phyloP scores from a whole-genome alignment of 257 asterid genomes.

The Penstemon eatonii region DNA sequence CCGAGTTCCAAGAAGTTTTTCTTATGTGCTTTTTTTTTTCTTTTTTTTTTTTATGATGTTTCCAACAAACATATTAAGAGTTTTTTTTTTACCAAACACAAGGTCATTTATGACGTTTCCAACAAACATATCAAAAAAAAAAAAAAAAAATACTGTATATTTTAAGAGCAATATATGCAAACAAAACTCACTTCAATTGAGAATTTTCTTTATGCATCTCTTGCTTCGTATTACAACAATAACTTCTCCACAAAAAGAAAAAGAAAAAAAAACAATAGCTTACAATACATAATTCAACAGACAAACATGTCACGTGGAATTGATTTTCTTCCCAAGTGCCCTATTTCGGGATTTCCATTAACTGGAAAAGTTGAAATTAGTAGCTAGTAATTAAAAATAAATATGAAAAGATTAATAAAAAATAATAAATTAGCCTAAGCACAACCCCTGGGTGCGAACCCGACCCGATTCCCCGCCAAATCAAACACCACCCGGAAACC shows the following conservation, averaged over 20 bases:
- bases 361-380: background rate
- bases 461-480: slow-evolving; percentile 54
- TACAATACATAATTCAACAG: slow-evolving; percentile 13
- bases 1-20: too few relatives aligned
- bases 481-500: slow-evolving; percentile 71
- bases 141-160: too few relatives aligned
- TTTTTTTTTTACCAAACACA: too few relatives aligned
- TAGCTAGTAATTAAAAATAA: background rate
- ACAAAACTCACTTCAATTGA: background rate
- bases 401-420: background rate
- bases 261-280: too few relatives aligned
- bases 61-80: too few relatives aligned
- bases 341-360: slow-evolving; percentile 10
- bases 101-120: too few relatives aligned
- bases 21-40: too few relatives aligned
- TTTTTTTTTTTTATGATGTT: too few relatives aligned
- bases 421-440: slow-evolving; percentile 14
- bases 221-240: slow-evolving; percentile 10
- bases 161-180: background rate
- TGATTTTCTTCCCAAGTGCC: background rate
- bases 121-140: too few relatives aligned
- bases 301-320: background rate
- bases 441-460: slow-evolving; percentile 57
- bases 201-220: background rate
- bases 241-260: background rate